A percentile compares a stretch with the other conserved stretches of the same genome.
These are phyloP conservation scores for Prototheca wickerhamii DNA, from an alignment of 163 green algal species.

Conservation along the genomic window DNA sequence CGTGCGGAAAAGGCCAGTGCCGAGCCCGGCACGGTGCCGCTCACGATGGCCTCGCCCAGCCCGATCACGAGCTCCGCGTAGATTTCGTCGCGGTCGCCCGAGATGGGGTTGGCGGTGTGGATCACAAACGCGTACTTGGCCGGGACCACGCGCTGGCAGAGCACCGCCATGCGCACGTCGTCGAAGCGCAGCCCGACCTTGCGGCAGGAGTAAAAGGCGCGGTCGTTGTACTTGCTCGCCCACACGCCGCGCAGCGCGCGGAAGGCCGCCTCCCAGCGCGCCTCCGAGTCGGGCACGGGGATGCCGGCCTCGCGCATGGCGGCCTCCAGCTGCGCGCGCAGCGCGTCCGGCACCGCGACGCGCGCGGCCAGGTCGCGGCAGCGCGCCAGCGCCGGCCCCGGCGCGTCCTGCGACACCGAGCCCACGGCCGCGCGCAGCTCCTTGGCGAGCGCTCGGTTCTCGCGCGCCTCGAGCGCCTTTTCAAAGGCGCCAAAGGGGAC, in stretches of 20 bases:
- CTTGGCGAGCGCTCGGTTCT: constrained; percentile 57
- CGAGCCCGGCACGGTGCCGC: constrained; percentile 79
- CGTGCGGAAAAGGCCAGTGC: constrained; percentile 73
- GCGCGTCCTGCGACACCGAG: constrained; percentile 11
- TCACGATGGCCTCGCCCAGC: constrained; percentile 84
- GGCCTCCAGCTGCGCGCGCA: constrained; percentile 46
- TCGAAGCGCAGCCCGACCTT: constrained; percentile 83
- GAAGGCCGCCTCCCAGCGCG: constrained; percentile 49
- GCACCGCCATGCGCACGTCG: constrained; percentile 93
- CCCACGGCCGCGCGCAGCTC: constrained; percentile 42
- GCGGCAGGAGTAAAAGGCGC: constrained; percentile 81
- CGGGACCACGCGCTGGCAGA: constrained; percentile 72
- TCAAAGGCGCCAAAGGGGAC: constrained; percentile 94
- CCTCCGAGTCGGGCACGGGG: constrained; percentile 50
- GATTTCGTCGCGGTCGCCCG: constrained; percentile 40
- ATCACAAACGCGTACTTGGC: constrained; percentile 98
- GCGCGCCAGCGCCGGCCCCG: constrained; percentile 37
- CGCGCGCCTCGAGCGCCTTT: constrained; percentile 53
- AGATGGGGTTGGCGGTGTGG: constrained; percentile 95
- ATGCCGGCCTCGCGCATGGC: constrained; percentile 58
- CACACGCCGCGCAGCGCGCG: constrained; percentile 77
- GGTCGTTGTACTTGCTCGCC: constrained; percentile 98
- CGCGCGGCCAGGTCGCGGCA: constrained; percentile 66
- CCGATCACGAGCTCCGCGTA: constrained; percentile 66
- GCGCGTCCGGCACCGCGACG: constrained; percentile 48